phyloP scores from a whole-genome alignment of 2,329 filamentous ascomycete species.

The Penicillium sp. region DNA sequence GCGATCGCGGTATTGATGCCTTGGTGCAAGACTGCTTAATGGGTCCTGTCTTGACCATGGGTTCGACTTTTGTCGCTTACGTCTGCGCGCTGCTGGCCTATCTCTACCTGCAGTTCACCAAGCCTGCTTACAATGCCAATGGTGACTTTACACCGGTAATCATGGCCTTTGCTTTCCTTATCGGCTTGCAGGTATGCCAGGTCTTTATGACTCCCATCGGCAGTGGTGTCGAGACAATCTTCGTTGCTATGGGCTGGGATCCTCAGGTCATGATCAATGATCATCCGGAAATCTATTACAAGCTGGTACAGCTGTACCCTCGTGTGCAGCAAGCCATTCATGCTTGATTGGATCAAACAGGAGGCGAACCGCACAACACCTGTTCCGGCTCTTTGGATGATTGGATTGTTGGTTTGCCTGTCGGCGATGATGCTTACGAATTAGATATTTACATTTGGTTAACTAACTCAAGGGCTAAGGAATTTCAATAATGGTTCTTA shows the following conservation, averaged over 20 bases:
- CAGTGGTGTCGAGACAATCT: slow-evolving; percentile 89
- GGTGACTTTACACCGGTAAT: slow-evolving; percentile 71
- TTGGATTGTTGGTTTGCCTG: too few species aligned
- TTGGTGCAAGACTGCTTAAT: slow-evolving; percentile 87
- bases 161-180: slow-evolving; percentile 82
- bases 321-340: slow-evolving; percentile 78
- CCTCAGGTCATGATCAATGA: slow-evolving; percentile 71
- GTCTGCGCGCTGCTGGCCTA: slow-evolving; percentile 79
- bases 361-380: neutral
- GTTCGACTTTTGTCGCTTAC: slow-evolving; percentile 80
- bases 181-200: slow-evolving; percentile 86
- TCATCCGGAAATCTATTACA: slow-evolving; percentile 77
- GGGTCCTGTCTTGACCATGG: slow-evolving; percentile 71
- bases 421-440: neutral
- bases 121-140: slow-evolving; percentile 75
- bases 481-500: neutral
- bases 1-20: slow-evolving; percentile 85
- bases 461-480: neutral
- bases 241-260: slow-evolving; percentile 73
- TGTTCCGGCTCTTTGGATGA: neutral
- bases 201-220: slow-evolving; percentile 86
- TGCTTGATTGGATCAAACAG: slow-evolving; percentile 40
- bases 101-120: slow-evolving; percentile 80
- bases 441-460: neutral
- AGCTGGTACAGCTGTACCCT: slow-evolving; percentile 80